Evolutionary conservation across 371 early-diverging fungal species (phyloP).

Genomic region (Rhizopus stolonifer): DNA sequence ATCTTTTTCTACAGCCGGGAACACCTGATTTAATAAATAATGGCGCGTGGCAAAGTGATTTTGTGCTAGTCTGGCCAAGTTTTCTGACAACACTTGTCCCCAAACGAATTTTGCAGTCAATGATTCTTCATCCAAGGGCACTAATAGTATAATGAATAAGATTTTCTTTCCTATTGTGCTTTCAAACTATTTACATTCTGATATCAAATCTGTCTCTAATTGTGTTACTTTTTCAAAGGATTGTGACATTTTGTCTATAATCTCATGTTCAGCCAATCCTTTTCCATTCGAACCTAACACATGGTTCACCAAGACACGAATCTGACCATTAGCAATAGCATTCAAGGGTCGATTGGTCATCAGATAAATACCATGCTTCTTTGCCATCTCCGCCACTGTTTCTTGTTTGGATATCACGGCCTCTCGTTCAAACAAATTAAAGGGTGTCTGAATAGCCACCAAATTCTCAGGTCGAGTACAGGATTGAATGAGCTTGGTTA

Average conservation of each 20-base stretch:
- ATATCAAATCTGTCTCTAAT: constrained; percentile 63
- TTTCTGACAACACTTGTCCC: constrained; percentile 71
- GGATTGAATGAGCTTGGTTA: constrained; percentile 34
- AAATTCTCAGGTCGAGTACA: constrained; percentile 52
- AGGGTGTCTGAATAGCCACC: constrained; percentile 66
- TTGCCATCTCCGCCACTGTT: constrained; percentile 57
- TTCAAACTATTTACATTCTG: constrained; percentile 44
- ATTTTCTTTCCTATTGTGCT: neutral
- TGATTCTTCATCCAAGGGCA: constrained; percentile 53
- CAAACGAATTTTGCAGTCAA: constrained; percentile 67
- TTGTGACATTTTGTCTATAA: constrained; percentile 51
- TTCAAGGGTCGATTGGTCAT: constrained; percentile 76
- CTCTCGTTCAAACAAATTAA: constrained; percentile 78
- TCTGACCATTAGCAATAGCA: constrained; percentile 66
- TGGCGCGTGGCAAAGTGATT: constrained; percentile 73
- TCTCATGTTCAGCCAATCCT: constrained; percentile 44
- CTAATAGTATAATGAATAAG: constrained; percentile 7
- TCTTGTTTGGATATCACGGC: constrained; percentile 33
- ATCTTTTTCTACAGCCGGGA: constrained; percentile 62
- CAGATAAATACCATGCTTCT: constrained; percentile 58
- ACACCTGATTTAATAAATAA: constrained; percentile 62
- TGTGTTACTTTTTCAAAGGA: constrained; percentile 56
- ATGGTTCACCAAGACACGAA: constrained; percentile 60
- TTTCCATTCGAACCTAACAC: constrained; percentile 32
- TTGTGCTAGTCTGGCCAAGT: constrained; percentile 59